phyloP scores from a whole-genome alignment of 805 yeast species.

The Komagataella pseudopastoris region DNA sequence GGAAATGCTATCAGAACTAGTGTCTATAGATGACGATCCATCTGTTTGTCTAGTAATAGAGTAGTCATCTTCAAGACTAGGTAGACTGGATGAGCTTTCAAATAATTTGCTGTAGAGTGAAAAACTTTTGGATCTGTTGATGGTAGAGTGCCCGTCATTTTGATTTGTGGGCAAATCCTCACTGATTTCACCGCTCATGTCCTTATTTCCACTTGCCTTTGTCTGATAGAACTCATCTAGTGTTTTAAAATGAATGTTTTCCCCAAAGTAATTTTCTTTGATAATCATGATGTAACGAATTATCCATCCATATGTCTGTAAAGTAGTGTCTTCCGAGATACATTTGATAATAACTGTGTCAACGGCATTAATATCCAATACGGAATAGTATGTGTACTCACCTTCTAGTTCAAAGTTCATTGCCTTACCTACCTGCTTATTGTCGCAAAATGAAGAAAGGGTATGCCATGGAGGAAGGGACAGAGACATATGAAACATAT shows the following conservation, averaged over 20 bases:
- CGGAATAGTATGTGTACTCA: conserved; percentile 44
- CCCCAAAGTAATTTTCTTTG: conserved; percentile 87
- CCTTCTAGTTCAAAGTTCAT: conserved; percentile 50
- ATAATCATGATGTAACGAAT: conserved; percentile 63
- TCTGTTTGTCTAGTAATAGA: not conserved
- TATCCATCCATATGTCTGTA: conserved; percentile 70
- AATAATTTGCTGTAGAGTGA: not conserved
- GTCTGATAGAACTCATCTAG: conserved; percentile 49
- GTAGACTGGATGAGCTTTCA: not conserved
- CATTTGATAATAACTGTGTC: conserved; percentile 60
- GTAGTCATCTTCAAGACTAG: not conserved
- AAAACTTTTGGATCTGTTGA: not conserved
- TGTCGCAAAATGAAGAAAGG: conserved; percentile 49
- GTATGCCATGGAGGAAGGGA: conserved; percentile 94
- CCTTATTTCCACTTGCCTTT: not conserved
- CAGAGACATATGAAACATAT: conserved; percentile 44
- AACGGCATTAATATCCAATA: conserved; percentile 49
- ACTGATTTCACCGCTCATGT: not conserved
- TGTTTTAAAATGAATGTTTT: conserved; percentile 68
- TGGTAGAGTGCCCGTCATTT: not conserved
- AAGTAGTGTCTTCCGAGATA: conserved; percentile 48
- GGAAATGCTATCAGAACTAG: not conserved
- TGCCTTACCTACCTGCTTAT: conserved; percentile 55
- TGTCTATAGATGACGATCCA: not conserved
- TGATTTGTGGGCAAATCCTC: not conserved